phyloP scores from a whole-genome alignment of 108 stramenopile species.

The Chaetoceros tenuissimus region DNA sequence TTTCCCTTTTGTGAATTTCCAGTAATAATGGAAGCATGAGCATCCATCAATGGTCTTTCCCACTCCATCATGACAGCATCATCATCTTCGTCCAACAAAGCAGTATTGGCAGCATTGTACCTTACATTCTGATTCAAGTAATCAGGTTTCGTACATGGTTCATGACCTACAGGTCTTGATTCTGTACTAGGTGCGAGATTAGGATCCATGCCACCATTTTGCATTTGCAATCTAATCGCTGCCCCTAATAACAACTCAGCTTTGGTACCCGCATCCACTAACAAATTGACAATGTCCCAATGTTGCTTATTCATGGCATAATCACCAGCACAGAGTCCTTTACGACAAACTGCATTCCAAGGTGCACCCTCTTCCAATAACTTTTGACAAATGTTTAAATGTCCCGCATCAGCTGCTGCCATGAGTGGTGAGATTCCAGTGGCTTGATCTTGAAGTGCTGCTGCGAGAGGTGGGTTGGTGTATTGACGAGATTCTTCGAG shows the following conservation, averaged over 20 bases:
- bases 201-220: slow-evolving; percentile 3
- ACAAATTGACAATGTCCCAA: slow-evolving; percentile 72
- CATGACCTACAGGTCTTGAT: slow-evolving; percentile 26
- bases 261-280: slow-evolving; percentile 70
- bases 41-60: slow-evolving; percentile 89
- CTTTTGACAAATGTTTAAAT: slow-evolving; percentile 32
- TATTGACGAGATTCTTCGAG: slow-evolving; percentile 1
- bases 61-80: slow-evolving; percentile 98
- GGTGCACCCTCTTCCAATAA: slow-evolving; percentile 72
- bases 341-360: slow-evolving; percentile 87
- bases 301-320: slow-evolving; percentile 67
- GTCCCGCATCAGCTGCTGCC: slow-evolving; percentile 50
- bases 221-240: slow-evolving; percentile 32
- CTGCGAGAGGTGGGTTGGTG: slow-evolving; percentile 19
- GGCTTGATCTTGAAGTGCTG: slow-evolving; percentile 50
- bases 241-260: slow-evolving; percentile 78
- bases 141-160: slow-evolving; percentile 75
- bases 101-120: slow-evolving; percentile 46
- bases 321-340: slow-evolving; percentile 82
- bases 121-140: slow-evolving; percentile 55
- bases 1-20: slow-evolving; percentile 26
- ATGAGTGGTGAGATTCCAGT: slow-evolving; percentile 77
- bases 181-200: slow-evolving; percentile 1
- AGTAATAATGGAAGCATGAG: slow-evolving; percentile 76
- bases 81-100: slow-evolving; percentile 64